Evolutionary conservation across 441 rosid genomes (phyloP).

Genomic region (Arabidopsis lyrata): DNA sequence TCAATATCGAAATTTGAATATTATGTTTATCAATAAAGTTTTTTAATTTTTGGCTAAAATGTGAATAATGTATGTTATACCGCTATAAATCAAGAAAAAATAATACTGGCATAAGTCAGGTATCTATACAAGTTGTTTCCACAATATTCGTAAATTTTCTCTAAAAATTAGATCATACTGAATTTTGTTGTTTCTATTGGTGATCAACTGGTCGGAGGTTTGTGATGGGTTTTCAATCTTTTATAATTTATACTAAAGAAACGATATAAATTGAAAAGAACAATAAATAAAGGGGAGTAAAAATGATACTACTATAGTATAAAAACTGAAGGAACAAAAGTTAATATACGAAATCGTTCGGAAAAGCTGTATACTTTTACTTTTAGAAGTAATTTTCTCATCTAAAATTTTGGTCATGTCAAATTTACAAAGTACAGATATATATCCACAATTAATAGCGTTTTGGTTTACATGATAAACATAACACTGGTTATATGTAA

Average conservation of each 20-base stretch:
- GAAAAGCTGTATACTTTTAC: background rate
- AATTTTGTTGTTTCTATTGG: background rate
- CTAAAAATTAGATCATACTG: background rate
- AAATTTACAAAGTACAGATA: background rate
- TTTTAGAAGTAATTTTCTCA: background rate
- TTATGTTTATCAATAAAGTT: slow-evolving; percentile 2
- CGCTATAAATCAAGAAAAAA: slow-evolving; percentile 22
- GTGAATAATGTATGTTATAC: slow-evolving; percentile 18
- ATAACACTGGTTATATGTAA: slow-evolving; percentile 1
- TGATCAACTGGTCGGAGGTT: background rate
- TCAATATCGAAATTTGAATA: slow-evolving; percentile 25
- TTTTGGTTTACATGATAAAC: background rate
- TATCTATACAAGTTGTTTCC: slow-evolving; percentile 26
- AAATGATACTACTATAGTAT: background rate
- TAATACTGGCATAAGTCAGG: slow-evolving; percentile 23
- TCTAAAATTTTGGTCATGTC: background rate
- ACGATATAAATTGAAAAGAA: background rate
- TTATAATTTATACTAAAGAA: background rate
- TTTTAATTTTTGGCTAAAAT: background rate
- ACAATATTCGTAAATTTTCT: background rate
- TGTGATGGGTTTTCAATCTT: too few relatives aligned
- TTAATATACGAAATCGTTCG: background rate
- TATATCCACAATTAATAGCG: background rate
- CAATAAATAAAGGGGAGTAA: background rate
- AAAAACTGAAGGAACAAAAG: background rate